phyloP scores from a whole-genome alignment of 495 filamentous ascomycete genomes.

The Pyrenula massariospora region DNA sequence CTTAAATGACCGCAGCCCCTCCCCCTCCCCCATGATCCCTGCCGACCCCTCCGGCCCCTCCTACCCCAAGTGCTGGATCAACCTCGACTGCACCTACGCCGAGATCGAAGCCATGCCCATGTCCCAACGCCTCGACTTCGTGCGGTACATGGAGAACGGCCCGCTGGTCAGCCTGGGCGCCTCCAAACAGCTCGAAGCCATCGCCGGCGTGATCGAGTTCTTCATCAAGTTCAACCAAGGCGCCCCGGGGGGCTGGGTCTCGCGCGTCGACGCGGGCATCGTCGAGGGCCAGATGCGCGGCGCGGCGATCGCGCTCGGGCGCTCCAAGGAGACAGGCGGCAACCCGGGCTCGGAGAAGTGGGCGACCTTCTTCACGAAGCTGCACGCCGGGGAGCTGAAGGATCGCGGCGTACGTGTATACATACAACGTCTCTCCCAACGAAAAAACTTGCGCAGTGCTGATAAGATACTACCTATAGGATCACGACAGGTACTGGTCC shows the following conservation, averaged over 20 bases:
- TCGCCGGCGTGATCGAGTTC: neutral
- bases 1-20: neutral
- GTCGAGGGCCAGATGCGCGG: neutral
- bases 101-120: neutral
- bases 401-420: neutral
- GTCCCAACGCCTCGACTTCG: neutral
- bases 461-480: too few relatives aligned
- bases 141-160: neutral
- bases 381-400: neutral
- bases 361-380: neutral
- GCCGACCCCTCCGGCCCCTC: neutral
- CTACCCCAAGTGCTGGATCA: neutral
- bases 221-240: neutral
- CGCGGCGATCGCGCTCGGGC: neutral
- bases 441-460: too few relatives aligned
- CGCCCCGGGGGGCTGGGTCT: neutral
- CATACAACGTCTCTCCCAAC: too few relatives aligned
- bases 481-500: constrained; percentile 6
- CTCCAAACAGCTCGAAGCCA: neutral
- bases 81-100: neutral
- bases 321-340: neutral
- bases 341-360: neutral
- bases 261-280: neutral
- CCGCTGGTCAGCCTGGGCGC: neutral
- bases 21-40: neutral